Evolutionary conservation across 305 asterid genomes (phyloP), one percentile per base, ranked within the genome.

Genomic region (Fraxinus platypoda): DNA sequence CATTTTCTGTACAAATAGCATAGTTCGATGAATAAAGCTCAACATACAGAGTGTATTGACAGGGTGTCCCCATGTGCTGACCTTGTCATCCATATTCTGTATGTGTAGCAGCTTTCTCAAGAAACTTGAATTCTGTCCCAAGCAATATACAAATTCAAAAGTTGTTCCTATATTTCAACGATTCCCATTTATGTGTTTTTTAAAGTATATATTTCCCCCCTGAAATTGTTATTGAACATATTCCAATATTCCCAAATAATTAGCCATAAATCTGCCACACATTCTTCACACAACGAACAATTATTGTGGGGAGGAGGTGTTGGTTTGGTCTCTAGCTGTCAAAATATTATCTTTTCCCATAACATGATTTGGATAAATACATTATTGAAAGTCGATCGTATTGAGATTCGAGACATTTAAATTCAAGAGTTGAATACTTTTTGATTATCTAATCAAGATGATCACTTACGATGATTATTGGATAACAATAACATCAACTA

Each of bases 181-280:
- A 85, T 85, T 80, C 88, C 88, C 83, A 83, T 83, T 28, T 38
- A 73, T 46, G 78, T 73, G 30, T 57, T 62, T 66, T 80, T 41
- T 17, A 33, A 72, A 77, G 77, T 54, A 43, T 72, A 6, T 19
- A 62, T 38, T 5, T 70, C 4, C 75, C 37, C 31, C 26, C n/a
- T 25, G 52, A 75, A 15, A 26, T 64, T 75, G 34, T 57, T 8
- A 57, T 75, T 75, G 35, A 41, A 76, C 30, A 28, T 28, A 28
- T 8, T 41, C 80, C 74, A 81, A 49, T 70, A 70, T 81, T 75
- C 49, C 23, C 35, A 37, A 62, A 25, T 81, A 28, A 64, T 41
- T 75, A 57, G 68, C 52, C 25, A 38, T 37, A 81, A 81, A 75
- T 19, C 46, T 75, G 25, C 75, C 80, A 81, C 78, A 78, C 4